Evolutionary conservation across 441 rosid genomes (phyloP).

Genomic region (Adansonia rubrostipa): DNA sequence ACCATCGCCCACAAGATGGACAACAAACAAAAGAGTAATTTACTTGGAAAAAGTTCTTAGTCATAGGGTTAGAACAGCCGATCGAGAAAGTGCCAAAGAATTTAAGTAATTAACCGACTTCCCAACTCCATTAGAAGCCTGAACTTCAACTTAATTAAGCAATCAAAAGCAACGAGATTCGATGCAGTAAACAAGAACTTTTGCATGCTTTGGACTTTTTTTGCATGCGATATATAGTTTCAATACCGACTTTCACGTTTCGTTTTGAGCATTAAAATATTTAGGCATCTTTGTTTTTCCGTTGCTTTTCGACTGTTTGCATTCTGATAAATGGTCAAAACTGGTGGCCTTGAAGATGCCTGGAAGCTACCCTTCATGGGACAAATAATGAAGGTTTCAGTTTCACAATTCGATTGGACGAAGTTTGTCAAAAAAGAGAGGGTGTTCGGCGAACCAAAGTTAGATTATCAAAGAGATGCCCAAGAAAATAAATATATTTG

Average conservation of each 20-base stretch:
- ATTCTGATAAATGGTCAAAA: conserved; percentile 28
- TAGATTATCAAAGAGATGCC: background rate
- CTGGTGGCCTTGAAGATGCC: conserved; percentile 31
- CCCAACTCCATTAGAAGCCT: background rate
- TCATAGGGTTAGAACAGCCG: background rate
- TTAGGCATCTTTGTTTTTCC: too few relatives aligned
- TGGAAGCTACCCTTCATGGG: conserved; percentile 28
- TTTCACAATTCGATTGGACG: conserved; percentile 22
- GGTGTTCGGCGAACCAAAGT: conserved; percentile 35
- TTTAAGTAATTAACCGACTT: background rate
- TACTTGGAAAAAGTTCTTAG: background rate
- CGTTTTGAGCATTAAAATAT: background rate
- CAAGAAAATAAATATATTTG: background rate
- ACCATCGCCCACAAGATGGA: conserved; percentile 8
- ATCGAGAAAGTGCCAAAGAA: background rate
- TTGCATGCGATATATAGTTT: background rate
- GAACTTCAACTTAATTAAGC: background rate
- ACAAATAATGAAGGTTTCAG: background rate
- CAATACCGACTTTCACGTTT: background rate
- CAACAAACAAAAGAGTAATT: conserved; percentile 12
- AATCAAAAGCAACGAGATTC: background rate
- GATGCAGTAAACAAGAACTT: background rate
- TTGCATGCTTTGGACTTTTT: background rate
- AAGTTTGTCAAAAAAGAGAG: conserved; percentile 29
- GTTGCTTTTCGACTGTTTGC: background rate